phyloP scores from a whole-genome alignment of 352 stramenopile genomes.

The Pythium volutum region DNA sequence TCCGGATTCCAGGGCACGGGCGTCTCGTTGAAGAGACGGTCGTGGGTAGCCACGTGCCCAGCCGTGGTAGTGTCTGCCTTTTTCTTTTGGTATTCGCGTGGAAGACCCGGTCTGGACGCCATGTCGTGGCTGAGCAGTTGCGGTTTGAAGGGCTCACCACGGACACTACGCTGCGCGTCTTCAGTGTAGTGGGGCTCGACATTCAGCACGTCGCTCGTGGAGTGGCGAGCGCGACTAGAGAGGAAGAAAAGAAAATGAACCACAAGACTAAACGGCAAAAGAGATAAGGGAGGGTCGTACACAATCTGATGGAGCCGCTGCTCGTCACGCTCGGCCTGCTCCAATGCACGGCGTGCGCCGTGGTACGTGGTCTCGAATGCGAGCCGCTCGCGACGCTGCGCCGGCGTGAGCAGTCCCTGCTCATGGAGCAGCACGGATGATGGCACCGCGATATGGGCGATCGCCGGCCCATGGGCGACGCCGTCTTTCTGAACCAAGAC shows the following conservation, averaged over 20 bases:
- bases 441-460: constrained; percentile 43
- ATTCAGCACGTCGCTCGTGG: constrained; percentile 53
- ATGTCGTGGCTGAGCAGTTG: constrained; percentile 49
- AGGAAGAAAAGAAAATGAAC: not conserved
- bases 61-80: constrained; percentile 31
- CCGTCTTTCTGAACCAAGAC: constrained; percentile 50
- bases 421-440: constrained; percentile 57
- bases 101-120: constrained; percentile 24
- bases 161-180: not conserved
- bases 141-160: constrained; percentile 42
- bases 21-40: constrained; percentile 72
- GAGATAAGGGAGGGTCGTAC: constrained; percentile 38
- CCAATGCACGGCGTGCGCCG: constrained; percentile 44
- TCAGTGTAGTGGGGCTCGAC: constrained; percentile 20
- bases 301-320: constrained; percentile 70
- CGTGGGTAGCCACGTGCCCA: constrained; percentile 41
- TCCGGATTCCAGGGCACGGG: constrained; percentile 50
- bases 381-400: constrained; percentile 64
- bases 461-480: constrained; percentile 40
- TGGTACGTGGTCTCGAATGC: constrained; percentile 62
- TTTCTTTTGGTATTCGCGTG: constrained; percentile 61
- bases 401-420: constrained; percentile 60
- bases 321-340: constrained; percentile 58
- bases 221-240: constrained; percentile 42
- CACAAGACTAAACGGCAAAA: no score